Conservation (phyloP, 148 eudicot species). For the Vaccinium darrowii region DNA sequence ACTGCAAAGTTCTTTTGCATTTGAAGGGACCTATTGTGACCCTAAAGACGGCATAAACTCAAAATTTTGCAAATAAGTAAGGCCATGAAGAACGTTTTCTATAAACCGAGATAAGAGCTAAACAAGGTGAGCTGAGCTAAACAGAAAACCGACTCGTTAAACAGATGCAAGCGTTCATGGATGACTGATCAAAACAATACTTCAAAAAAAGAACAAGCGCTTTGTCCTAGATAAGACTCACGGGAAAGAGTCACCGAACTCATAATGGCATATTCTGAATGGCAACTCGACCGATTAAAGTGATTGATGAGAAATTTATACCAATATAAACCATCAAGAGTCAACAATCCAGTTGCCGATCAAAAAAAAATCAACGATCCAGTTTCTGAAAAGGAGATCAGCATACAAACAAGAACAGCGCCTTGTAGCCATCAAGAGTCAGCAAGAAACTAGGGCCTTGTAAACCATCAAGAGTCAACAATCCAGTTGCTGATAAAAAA, state of each 20-base stretch:
- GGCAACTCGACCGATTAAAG: background rate
- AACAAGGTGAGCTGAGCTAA: background rate
- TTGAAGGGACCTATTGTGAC: background rate
- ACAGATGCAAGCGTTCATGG: background rate
- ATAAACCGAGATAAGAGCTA: background rate
- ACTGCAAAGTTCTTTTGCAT: background rate
- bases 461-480: background rate
- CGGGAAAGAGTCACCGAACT: background rate
- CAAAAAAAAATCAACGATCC: too few relatives aligned
- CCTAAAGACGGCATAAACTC: background rate
- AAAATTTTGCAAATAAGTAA: background rate
- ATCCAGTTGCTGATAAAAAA: too few relatives aligned
- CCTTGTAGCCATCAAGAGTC: background rate
- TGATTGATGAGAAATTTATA: background rate
- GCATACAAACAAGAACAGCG: background rate
- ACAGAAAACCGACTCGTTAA: background rate
- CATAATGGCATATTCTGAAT: background rate
- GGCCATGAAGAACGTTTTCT: background rate
- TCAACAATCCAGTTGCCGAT: background rate
- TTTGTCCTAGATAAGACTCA: background rate
- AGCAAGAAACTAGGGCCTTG: too few relatives aligned
- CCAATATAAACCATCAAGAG: background rate
- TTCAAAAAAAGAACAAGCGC: background rate
- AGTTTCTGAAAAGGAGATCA: background rate
- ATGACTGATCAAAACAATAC: background rate